Base-by-base conservation (phyloP, 768 basidiomycete species). In the Hydnum rufescens region DNA sequence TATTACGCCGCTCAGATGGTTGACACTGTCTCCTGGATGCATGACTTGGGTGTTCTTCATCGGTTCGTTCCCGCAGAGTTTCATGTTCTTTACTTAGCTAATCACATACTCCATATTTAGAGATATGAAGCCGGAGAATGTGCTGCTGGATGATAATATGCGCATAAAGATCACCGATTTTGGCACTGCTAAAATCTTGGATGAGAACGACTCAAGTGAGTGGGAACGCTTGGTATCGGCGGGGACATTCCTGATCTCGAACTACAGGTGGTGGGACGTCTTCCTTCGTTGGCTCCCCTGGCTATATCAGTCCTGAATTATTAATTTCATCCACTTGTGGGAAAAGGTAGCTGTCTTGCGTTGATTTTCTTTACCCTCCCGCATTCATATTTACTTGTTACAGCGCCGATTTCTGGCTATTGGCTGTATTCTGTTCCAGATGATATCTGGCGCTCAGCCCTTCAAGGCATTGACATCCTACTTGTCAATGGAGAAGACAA, bases 141-240 rank as follows among this genome's bases (percentile, higher is more conserved):
- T 97, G 29, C 71, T 99, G 5, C 71, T 99, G n/a, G 89, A 93
- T 58, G 74, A 74, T 32, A 74, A 78, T 16, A 84, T 80, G 66
- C 78, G 88, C 51, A 77, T 95, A 62, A 93, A 89, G 64, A 75
- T 99, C n/a, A 86, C 89, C 16, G 95, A 99, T 64, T 97, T 97
- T 65, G 95, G 95, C 4, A 92, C 88, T 3, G 88, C 88, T 19
- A 83, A 84, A 66, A 54, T 68, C 5, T 25, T 65, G 23, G 57
- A 59, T 31, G 60, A 60, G 30, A 62, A 62, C 18, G 53, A 56
- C 25, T 30, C 44, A 29, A 49, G 52, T 42, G 56, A 54, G n/a
- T 28, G 5, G 53, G 18, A 39, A 8, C 29, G 31, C 42, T 32
- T n/a, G 46, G 32, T 4, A 18, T 28, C 51, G 25, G 26, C 32